phyloP scores from a whole-genome alignment of 331 rosid genomes.

The Quercus lobata region DNA sequence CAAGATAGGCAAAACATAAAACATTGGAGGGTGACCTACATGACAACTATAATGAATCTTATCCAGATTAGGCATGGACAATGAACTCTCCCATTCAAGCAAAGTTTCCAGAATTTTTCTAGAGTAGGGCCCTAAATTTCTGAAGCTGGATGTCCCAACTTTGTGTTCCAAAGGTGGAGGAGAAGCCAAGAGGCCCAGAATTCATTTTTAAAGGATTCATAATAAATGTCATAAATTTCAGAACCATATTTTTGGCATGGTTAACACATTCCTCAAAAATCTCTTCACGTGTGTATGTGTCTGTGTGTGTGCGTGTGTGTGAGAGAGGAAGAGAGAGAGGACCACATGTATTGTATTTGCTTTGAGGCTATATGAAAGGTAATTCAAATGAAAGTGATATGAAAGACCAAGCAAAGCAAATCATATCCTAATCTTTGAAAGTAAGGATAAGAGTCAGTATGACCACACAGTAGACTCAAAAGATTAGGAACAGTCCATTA shows the following conservation, averaged over 20 bases:
- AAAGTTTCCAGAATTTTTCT: background rate
- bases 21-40: background rate
- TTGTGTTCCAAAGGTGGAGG: background rate
- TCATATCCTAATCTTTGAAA: slow-evolving; percentile 33
- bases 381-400: slow-evolving; percentile 16
- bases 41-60: background rate
- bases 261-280: background rate
- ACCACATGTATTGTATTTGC: slow-evolving; percentile 1
- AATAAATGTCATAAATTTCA: background rate
- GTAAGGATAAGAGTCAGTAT: slow-evolving; percentile 17
- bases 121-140: background rate
- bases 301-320: background rate
- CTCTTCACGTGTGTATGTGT: background rate
- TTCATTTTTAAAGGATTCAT: background rate
- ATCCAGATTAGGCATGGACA: background rate
- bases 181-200: background rate
- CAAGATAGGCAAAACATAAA: background rate
- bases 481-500: slow-evolving; percentile 29
- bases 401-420: slow-evolving; percentile 20
- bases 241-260: background rate
- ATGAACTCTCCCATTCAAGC: slow-evolving; percentile 5
- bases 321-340: background rate
- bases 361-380: background rate
- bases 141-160: background rate
- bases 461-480: slow-evolving; percentile 30